Evolutionary conservation across 352 stramenopile species (phyloP), one percentile per base, ranked within the genome.

Genomic region (Phytophthora nicotianae): DNA sequence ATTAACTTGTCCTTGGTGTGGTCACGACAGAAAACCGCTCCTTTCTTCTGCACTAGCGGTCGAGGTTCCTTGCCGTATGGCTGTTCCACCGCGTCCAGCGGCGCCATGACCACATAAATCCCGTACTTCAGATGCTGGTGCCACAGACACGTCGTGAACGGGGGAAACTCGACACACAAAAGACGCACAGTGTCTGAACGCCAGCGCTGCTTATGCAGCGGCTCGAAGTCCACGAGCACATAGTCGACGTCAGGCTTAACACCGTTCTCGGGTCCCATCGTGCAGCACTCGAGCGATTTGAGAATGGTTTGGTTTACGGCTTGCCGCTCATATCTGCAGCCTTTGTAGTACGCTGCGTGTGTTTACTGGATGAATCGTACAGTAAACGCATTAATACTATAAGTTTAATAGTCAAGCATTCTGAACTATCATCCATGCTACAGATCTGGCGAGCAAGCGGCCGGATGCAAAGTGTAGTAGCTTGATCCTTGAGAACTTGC

Each of bases 41-140:
- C 70, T 8, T 72, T 70, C 21, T 53, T 42, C 45, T 78, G 64
- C 26, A 53, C 24, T 27, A 86, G 56, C 27, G 68, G 54, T 26
- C 57, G 61, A 2, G 66, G 61, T 3, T 54, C 11, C 4, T 46
- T 14, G 3, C 58, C 60, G 42, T 68, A 42, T 40, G 71, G 57
- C 29, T 79, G 64, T 58, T 86, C 77, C 17, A 48, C 69, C 27
- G 67, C 74, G 40, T 68, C 43, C 0, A 86, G 50, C 27, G 63
- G 62, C 10, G 66, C 53, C 52, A 82, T 68, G 59, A 74, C 70
- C 14, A 86, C 53, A 65, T 86, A 83, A 41, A 85, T 62, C 45
- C 70, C 72, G 63, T 75, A 82, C 29, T 78, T 75, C 20, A 77
- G 46, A 65, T 85, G 76, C 53, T 73, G 67, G 27, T 85, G 76